Base-by-base conservation (phyloP, 805 yeast genomes). In the Candida schatavii region DNA sequence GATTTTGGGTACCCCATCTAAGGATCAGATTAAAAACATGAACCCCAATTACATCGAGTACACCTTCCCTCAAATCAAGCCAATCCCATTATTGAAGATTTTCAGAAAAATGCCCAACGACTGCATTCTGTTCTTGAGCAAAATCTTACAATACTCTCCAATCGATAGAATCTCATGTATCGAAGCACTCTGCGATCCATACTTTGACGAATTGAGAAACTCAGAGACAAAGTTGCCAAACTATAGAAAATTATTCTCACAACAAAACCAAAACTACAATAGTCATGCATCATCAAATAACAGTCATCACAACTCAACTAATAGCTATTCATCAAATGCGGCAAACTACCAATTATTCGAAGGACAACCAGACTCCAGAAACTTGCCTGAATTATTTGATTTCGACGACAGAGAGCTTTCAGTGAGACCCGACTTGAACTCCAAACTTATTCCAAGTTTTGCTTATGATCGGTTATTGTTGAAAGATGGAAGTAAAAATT, bases 21-120 rank as follows among this genome's bases (percentile, higher is more conserved):
- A 85, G 44, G 96, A 89, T 37, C 96, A 91, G 64, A 91, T 91
- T 51, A 78, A 82, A 59, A 78, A 89, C 46, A 93, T 91, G 99
- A 91, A 91, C 65, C 96, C 97, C 40, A 90, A 88, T 63, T 93
- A 91, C 67, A 87, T 88, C 84, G 98, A 93, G 62, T 97, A 91
- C 67, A 88, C 88, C 59, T 91, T 91, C 73, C 98, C 99, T 3
- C 79, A 77, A 46, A 85, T 85, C 51, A 83, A 83, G 60, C 86
- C 91, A 42, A 85, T 85, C 30, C 91, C 91, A 33, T 66, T 85
- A 45, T 59, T 68, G 28, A 82, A 80, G 52, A 82, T 85, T 18
- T 84, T 84, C 63, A 81, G 81, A 57, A 73, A 74, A 52, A 66
- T 74, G 56, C 68, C 78, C 47, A 43, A 61, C 45, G 74, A 79